phyloP scores from a whole-genome alignment of 2,329 filamentous ascomycete species.

The Aspergillus amoenus region DNA sequence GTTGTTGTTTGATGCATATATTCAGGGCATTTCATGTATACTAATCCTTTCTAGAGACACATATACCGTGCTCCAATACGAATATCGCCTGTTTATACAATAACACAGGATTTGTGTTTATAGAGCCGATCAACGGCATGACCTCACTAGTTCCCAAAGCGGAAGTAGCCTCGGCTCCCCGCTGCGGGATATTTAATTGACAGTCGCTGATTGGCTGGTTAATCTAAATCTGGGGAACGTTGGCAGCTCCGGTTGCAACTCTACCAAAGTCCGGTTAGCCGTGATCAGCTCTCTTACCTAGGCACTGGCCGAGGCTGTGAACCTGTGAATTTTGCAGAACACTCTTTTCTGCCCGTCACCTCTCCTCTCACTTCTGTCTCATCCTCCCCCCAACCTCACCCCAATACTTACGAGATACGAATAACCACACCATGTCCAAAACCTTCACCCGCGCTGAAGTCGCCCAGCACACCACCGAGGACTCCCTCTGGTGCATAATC shows the following conservation, averaged over 20 bases:
- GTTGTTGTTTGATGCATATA: too few relatives aligned
- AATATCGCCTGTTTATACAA: too few relatives aligned
- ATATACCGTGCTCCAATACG: too few relatives aligned
- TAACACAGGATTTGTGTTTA: background rate
- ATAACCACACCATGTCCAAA: slow-evolving; percentile 20
- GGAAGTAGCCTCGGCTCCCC: slow-evolving; percentile 18
- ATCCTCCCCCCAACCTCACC: background rate
- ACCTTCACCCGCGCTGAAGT: slow-evolving; percentile 58
- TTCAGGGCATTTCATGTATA: too few relatives aligned
- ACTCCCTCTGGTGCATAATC: slow-evolving; percentile 79
- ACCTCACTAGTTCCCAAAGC: slow-evolving; percentile 4
- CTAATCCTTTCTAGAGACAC: rapidly evolving
- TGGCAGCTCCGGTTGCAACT: too few relatives aligned
- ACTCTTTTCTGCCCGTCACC: background rate
- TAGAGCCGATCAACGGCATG: background rate
- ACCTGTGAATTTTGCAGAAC: too few relatives aligned
- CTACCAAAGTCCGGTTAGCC: too few relatives aligned
- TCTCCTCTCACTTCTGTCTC: background rate
- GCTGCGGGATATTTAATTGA: slow-evolving; percentile 11
- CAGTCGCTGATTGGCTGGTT: slow-evolving; percentile 11
- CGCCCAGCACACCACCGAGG: slow-evolving; percentile 71
- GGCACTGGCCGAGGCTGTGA: too few relatives aligned
- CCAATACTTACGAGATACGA: too few relatives aligned
- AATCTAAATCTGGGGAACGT: background rate
- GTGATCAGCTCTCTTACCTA: too few relatives aligned